phyloP scores from a whole-genome alignment of 805 yeast genomes.

The Suhomyces pyralidae region DNA sequence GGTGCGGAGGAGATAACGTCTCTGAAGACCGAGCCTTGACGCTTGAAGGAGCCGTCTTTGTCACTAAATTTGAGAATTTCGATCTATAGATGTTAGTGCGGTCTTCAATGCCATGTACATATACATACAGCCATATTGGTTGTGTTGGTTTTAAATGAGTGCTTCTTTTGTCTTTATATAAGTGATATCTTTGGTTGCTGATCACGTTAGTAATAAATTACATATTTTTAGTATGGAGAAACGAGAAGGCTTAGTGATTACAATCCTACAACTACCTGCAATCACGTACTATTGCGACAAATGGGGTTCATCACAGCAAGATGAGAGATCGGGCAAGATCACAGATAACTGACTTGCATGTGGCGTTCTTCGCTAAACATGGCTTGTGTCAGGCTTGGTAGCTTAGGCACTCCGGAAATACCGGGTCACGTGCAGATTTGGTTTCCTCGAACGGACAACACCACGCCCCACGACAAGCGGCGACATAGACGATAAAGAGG shows the following conservation, averaged over 20 bases:
- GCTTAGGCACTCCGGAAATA: background rate
- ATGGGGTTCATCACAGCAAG: background rate
- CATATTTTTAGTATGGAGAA: background rate
- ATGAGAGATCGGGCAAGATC: background rate
- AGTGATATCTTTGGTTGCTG: background rate
- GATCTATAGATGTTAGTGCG: conserved; percentile 17
- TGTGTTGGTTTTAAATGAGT: background rate
- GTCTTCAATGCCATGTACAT: background rate
- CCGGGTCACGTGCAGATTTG: background rate
- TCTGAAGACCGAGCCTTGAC: conserved; percentile 59
- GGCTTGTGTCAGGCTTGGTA: background rate
- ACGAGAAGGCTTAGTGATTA: background rate
- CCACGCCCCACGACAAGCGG: background rate
- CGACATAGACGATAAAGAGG: background rate
- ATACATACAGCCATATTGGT: background rate
- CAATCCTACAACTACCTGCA: background rate
- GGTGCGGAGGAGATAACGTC: conserved; percentile 55
- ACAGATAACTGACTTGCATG: background rate
- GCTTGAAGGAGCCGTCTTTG: conserved; percentile 53
- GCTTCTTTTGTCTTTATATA: background rate
- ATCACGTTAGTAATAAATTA: conserved; percentile 1
- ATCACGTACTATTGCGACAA: background rate
- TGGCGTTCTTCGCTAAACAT: background rate
- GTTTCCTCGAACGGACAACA: background rate
- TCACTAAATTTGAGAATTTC: conserved; percentile 50